These are phyloP conservation scores for Candida palmyrensis DNA, from an alignment of 805 yeast genomes.

Conservation along the genomic window DNA sequence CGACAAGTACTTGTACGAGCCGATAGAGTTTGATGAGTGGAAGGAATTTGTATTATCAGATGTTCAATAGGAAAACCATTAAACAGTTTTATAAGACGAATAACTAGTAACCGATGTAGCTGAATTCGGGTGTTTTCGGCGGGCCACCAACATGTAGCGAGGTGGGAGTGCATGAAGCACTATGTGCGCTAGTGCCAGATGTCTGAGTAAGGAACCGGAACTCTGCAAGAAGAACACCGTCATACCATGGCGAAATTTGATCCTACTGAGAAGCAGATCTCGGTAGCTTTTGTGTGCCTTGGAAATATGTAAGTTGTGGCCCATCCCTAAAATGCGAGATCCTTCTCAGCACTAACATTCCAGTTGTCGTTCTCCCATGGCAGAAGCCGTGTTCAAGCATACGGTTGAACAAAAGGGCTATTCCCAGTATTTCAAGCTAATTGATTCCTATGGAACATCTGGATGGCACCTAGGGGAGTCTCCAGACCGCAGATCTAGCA, in stretches of 20 bases:
- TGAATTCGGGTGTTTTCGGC: too few relatives aligned
- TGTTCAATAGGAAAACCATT: neutral
- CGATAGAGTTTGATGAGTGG: slow-evolving; percentile 34
- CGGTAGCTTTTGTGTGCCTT: slow-evolving; percentile 85
- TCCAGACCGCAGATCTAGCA: slow-evolving; percentile 73
- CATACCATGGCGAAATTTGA: slow-evolving; percentile 12
- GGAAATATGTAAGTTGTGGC: slow-evolving; percentile 69
- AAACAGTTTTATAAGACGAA: neutral
- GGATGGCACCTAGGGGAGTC: slow-evolving; percentile 78
- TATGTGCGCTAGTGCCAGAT: too few relatives aligned
- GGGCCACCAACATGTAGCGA: too few relatives aligned
- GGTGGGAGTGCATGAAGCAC: too few relatives aligned
- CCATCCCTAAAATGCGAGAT: neutral
- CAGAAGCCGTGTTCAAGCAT: slow-evolving; percentile 83
- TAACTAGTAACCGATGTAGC: too few relatives aligned
- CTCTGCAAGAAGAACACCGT: too few relatives aligned
- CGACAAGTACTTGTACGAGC: slow-evolving; percentile 15
- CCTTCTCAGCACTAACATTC: slow-evolving; percentile 12
- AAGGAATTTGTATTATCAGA: slow-evolving; percentile 18
- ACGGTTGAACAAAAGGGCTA: slow-evolving; percentile 50
- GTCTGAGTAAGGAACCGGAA: too few relatives aligned
- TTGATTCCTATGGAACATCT: slow-evolving; percentile 89
- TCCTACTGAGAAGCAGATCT: slow-evolving; percentile 25
- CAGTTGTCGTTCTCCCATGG: slow-evolving; percentile 96
- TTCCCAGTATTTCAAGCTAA: slow-evolving; percentile 38